Conservation (phyloP, 2,329 filamentous ascomycete species). For the Diplodia sapinea region DNA sequence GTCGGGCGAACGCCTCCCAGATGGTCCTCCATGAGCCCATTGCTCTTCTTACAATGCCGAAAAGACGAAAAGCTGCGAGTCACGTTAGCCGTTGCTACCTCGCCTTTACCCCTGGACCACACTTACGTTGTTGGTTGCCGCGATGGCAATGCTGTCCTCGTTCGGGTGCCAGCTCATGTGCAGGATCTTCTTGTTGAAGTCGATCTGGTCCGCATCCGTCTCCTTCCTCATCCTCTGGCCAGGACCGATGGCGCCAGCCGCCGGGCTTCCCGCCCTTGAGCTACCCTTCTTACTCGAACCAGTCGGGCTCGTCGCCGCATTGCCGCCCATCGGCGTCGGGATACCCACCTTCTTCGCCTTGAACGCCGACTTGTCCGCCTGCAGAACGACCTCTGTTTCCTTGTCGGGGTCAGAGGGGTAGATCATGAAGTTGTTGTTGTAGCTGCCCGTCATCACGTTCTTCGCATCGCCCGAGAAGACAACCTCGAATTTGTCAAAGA, state of each 20-base stretch:
- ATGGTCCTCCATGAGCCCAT: conserved; percentile 29
- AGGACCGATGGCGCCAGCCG: conserved; percentile 71
- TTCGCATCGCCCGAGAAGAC: conserved; percentile 98
- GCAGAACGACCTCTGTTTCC: conserved; percentile 95
- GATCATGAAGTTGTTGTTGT: conserved; percentile 99
- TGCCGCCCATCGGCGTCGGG: conserved; percentile 86
- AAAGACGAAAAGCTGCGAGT: conserved; percentile 61
- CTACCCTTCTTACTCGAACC: conserved; percentile 84
- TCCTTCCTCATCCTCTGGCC: conserved; percentile 98
- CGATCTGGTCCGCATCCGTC: conserved; percentile 98
- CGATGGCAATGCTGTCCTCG: conserved; percentile 99
- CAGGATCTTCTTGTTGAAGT: conserved; percentile 99
- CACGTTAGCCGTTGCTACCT: conserved; percentile 21
- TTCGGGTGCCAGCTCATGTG: conserved; percentile 99
- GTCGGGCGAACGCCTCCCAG: conserved; percentile 32
- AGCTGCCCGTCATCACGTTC: conserved; percentile 99
- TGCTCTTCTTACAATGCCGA: conserved; percentile 55
- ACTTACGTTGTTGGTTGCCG: conserved; percentile 98
- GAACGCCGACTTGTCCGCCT: conserved; percentile 98
- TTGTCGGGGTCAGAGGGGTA: conserved; percentile 95
- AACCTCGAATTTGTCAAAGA: conserved; percentile 99
- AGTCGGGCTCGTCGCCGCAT: conserved; percentile 70
- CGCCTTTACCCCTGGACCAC: background rate
- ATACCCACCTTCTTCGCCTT: conserved; percentile 99
- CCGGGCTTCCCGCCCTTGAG: conserved; percentile 87